Evolutionary conservation across 345 rosid species (phyloP).

Genomic region (Populus alba): DNA sequence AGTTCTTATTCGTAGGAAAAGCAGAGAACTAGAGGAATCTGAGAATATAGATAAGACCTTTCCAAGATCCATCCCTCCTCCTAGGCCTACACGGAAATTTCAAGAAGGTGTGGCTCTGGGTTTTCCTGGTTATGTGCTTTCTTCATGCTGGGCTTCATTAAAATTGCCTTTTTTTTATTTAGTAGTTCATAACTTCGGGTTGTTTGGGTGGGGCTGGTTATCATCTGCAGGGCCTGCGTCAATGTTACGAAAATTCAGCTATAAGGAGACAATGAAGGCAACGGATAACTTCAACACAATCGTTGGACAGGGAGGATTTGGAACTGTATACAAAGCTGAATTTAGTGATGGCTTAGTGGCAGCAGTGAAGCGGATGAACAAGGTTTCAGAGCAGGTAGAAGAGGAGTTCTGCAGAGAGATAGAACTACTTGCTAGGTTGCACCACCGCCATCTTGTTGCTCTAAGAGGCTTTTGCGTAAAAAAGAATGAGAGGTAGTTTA

Average conservation of each 20-base stretch:
- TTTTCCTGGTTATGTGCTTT: constrained; percentile 12
- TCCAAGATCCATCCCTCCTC: constrained; percentile 49
- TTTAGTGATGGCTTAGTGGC: constrained; percentile 62
- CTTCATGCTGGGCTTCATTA: not conserved
- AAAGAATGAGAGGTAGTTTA: constrained; percentile 65
- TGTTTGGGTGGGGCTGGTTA: not conserved
- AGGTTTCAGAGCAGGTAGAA: constrained; percentile 72
- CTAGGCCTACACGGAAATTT: constrained; percentile 48
- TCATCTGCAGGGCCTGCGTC: constrained; percentile 52
- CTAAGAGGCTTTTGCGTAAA: constrained; percentile 81
- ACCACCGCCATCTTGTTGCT: constrained; percentile 93
- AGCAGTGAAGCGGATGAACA: constrained; percentile 83
- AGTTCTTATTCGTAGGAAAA: constrained; percentile 67
- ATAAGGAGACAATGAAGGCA: constrained; percentile 74
- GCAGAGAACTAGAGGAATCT: constrained; percentile 55
- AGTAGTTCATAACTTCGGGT: not conserved
- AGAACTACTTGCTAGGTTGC: constrained; percentile 90
- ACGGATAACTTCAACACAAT: constrained; percentile 64
- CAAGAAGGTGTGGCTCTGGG: constrained; percentile 56
- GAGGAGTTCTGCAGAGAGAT: constrained; percentile 87
- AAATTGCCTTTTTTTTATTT: not conserved
- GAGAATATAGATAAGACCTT: constrained; percentile 41
- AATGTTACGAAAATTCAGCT: constrained; percentile 71
- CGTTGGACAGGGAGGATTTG: constrained; percentile 91
- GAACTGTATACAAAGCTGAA: constrained; percentile 78